phyloP scores from a whole-genome alignment of 805 yeast genomes.

The Wickerhamomyces mucosus region DNA sequence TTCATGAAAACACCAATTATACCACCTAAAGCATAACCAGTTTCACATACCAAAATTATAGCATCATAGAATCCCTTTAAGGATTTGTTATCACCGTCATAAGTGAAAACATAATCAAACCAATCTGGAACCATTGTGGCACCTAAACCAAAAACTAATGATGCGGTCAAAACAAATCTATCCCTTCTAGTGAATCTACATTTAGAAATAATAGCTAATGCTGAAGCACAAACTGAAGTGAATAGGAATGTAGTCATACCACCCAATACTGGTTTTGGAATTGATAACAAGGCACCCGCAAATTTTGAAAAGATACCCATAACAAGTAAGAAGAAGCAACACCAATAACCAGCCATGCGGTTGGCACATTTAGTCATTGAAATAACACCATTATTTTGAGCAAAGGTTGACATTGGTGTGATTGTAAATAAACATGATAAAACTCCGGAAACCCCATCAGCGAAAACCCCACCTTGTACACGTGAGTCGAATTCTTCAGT shows the following conservation, averaged over 20 bases:
- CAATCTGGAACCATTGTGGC: conserved; percentile 55
- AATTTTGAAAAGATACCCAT: conserved; percentile 87
- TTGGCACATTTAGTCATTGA: conserved; percentile 87
- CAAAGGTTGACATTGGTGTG: conserved; percentile 86
- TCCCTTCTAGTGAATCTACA: conserved; percentile 56
- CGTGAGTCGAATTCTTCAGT: conserved; percentile 76
- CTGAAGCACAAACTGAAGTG: conserved; percentile 70
- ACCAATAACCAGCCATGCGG: conserved; percentile 70
- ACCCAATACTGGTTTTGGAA: conserved; percentile 73
- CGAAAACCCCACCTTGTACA: conserved; percentile 86
- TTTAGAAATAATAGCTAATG: conserved; percentile 52
- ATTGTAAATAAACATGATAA: conserved; percentile 72
- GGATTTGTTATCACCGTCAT: conserved; percentile 47
- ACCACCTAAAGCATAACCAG: conserved; percentile 66
- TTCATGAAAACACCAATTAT: conserved; percentile 53
- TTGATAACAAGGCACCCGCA: conserved; percentile 80
- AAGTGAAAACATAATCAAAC: conserved; percentile 58
- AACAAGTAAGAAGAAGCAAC: conserved; percentile 65
- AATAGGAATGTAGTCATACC: conserved; percentile 81
- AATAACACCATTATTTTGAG: conserved; percentile 92
- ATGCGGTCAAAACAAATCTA: conserved; percentile 59
- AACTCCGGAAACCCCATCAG: conserved; percentile 77
- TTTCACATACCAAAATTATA: conserved; percentile 58
- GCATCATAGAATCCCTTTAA: conserved; percentile 60
- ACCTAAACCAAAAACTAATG: conserved; percentile 59